Percentiles rank a stretch among this genome's conserved stretches.
These are phyloP conservation scores for Discostella stelligera DNA, from an alignment of 352 stramenopile species.

Conservation along the genomic window DNA sequence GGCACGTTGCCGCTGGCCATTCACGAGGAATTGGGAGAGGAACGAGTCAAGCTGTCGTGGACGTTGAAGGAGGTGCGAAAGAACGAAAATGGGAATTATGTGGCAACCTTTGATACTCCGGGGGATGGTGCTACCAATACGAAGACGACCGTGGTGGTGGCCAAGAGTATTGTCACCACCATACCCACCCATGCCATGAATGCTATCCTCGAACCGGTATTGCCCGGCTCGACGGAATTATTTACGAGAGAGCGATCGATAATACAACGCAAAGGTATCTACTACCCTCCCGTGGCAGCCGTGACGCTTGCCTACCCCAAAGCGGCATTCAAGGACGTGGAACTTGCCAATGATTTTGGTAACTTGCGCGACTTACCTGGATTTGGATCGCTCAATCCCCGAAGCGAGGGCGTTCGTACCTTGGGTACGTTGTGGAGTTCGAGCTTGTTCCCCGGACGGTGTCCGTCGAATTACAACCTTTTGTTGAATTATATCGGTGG, in stretches of 20 bases:
- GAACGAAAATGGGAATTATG: slow-evolving; percentile 51
- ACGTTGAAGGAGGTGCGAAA: slow-evolving; percentile 60
- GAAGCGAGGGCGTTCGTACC: slow-evolving; percentile 76
- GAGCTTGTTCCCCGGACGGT: slow-evolving; percentile 83
- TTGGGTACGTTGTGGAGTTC: slow-evolving; percentile 86
- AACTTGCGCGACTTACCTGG: slow-evolving; percentile 72
- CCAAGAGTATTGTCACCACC: slow-evolving; percentile 81
- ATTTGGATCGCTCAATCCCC: slow-evolving; percentile 78
- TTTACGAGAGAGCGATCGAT: slow-evolving; percentile 57
- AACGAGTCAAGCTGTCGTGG: background rate
- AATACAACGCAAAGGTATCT: slow-evolving; percentile 72
- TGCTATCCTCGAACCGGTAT: slow-evolving; percentile 54
- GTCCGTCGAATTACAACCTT: slow-evolving; percentile 81
- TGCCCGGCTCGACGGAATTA: slow-evolving; percentile 64
- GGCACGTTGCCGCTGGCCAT: slow-evolving; percentile 81
- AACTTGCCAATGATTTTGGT: slow-evolving; percentile 77
- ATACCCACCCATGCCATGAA: slow-evolving; percentile 77
- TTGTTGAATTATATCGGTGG: slow-evolving; percentile 88
- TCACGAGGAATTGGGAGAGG: slow-evolving; percentile 59
- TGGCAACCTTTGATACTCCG: slow-evolving; percentile 77
- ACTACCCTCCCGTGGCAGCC: slow-evolving; percentile 83
- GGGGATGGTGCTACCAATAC: slow-evolving; percentile 30
- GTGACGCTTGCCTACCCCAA: slow-evolving; percentile 86
- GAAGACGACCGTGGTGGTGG: slow-evolving; percentile 41
- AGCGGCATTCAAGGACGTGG: slow-evolving; percentile 78